Base-by-base conservation (phyloP, 257 asterid genomes). In the Eustoma russellianum region DNA sequence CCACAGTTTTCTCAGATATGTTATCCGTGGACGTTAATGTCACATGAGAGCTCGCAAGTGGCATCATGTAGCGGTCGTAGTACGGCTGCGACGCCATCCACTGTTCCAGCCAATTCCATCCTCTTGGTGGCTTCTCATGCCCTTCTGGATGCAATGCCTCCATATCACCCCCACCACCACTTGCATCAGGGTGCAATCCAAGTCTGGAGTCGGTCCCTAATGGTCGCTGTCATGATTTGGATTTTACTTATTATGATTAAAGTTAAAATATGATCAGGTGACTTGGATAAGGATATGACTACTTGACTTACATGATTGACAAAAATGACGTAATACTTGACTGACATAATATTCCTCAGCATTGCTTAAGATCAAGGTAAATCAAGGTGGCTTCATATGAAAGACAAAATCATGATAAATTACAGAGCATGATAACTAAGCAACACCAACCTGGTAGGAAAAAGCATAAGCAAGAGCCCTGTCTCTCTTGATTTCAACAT, bases 91-190 rank as follows among this genome's bases (percentile, higher is more conserved):
- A 71, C 17, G 85, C 87, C 95, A 83, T 91, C 98, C 98, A 86
- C 7, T 73, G 80, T 60, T 90, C 98, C 11, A 86, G 74, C 96
- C 95, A 83, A 48, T 85, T 83, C 96, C 96, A 80, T 6, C 90
- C 91, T 90, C 88, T 79, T 2, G 64, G 76, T 12, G 83, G 52
- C 70, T 72, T 79, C 1, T 76, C 86, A 1, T 17, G 55, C 41
- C 67, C 84, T 0, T 61, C 57, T 11, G 65, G 72, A 13, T 64
- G 65, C 28, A 64, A 48, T 14, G 63, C 75, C 1, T 19, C 35
- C 6, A 60, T 46, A 7, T 69, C 79, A 0, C 59, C 61, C 5
- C 54, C 79, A 0, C n/a, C n/a, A n/a, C 59, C 61, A 7, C 52
- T 58, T 49, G 63, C 38, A 28, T 66, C 77, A 0, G 57, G 35